Percentiles rank a stretch among this genome's conserved stretches.
phyloP scores from a whole-genome alignment of 176 grass and related monocot species.

The Hyparrhenia diplandra region DNA sequence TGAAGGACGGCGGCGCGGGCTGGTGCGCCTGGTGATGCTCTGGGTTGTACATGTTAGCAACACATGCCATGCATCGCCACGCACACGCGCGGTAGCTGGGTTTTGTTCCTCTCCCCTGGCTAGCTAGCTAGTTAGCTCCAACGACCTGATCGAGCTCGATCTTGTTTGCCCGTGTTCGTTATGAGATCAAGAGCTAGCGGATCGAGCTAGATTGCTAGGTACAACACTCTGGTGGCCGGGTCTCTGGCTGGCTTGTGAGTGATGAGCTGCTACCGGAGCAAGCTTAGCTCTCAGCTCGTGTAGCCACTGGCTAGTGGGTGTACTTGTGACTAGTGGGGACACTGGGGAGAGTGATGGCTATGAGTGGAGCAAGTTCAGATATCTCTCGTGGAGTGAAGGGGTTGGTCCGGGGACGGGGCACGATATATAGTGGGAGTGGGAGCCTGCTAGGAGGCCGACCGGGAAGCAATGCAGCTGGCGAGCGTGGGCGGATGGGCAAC shows the following conservation, averaged over 20 bases:
- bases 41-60: slow-evolving; percentile 84
- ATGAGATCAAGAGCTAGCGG: background rate
- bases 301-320: slow-evolving; percentile 21
- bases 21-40: slow-evolving; percentile 59
- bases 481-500: background rate
- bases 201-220: background rate
- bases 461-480: too few species aligned
- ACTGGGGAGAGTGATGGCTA: background rate
- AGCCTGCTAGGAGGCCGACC: background rate
- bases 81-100: background rate
- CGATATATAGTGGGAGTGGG: slow-evolving; percentile 35
- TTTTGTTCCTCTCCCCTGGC: too few species aligned
- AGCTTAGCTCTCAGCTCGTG: background rate
- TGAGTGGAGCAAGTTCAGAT: too few species aligned
- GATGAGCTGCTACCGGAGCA: background rate
- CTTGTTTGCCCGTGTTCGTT: background rate
- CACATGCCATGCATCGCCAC: slow-evolving; percentile 67
- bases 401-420: slow-evolving; percentile 13
- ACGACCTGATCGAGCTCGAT: background rate
- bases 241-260: background rate
- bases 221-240: background rate
- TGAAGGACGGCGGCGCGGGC: slow-evolving; percentile 30
- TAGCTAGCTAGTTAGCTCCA: background rate
- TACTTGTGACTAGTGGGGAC: slow-evolving; percentile 25
- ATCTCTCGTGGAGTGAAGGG: background rate